Conservation (phyloP, 2,329 filamentous ascomycete genomes). For the Coniochaeta pulveracea region DNA sequence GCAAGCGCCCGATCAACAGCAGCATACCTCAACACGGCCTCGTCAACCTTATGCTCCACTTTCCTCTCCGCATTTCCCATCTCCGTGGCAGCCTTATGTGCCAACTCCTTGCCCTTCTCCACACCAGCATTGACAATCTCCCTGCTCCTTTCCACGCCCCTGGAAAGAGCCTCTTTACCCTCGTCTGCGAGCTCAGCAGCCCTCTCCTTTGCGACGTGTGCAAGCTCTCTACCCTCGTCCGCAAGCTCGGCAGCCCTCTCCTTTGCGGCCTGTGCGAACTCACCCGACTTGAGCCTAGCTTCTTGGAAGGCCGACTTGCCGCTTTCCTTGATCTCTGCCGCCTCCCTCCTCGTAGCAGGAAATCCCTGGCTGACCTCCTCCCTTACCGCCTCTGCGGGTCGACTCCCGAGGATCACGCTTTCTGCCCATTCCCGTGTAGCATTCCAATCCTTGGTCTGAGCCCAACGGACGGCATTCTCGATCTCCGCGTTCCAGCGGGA, state of each 20-base stretch:
- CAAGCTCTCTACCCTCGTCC: slow-evolving; percentile 12
- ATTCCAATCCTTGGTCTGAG: slow-evolving; percentile 55
- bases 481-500: slow-evolving; percentile 70
- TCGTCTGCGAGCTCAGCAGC: slow-evolving; percentile 16
- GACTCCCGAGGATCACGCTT: slow-evolving; percentile 16
- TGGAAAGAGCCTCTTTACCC: slow-evolving; percentile 24
- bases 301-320: slow-evolving; percentile 19
- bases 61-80: slow-evolving; percentile 24
- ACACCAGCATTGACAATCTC: slow-evolving; percentile 26
- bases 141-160: slow-evolving; percentile 26
- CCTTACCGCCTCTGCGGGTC: neutral
- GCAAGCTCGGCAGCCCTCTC: slow-evolving; percentile 11
- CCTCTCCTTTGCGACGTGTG: slow-evolving; percentile 14
- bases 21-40: slow-evolving; percentile 16
- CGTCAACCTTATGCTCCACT: slow-evolving; percentile 13
- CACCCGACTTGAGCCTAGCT: slow-evolving; percentile 18
- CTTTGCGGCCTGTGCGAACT: slow-evolving; percentile 10
- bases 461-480: slow-evolving; percentile 52
- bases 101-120: slow-evolving; percentile 28
- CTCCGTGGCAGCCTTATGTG: slow-evolving; percentile 24
- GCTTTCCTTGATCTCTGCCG: slow-evolving; percentile 21
- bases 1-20: slow-evolving; percentile 37
- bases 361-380: no score
- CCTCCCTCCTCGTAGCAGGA: slow-evolving; percentile 17
- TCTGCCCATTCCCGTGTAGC: slow-evolving; percentile 49